These are phyloP conservation scores for Chalciporus pseudorubinellus DNA, from an alignment of 768 basidiomycete species.

Conservation along the genomic window DNA sequence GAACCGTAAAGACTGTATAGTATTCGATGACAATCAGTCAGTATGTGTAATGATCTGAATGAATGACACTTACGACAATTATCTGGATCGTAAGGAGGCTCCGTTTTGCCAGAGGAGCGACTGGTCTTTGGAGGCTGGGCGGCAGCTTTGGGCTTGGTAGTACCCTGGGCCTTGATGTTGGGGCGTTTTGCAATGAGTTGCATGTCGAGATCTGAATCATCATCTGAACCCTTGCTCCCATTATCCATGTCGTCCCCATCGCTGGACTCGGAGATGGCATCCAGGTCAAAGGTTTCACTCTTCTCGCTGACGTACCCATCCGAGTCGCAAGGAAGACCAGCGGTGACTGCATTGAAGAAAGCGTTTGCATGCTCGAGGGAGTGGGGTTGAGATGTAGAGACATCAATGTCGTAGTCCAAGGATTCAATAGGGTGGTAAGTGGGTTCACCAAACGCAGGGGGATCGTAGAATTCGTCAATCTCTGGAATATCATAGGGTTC, in stretches of 20 bases:
- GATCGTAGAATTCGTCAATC: neutral
- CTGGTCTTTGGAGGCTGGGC: neutral
- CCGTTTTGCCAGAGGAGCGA: neutral
- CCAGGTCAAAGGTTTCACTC: neutral
- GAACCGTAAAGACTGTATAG: constrained; percentile 1
- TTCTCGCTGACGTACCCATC: neutral
- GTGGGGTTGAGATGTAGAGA: neutral
- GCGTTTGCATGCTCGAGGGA: neutral
- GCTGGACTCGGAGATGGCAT: neutral
- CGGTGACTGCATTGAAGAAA: neutral
- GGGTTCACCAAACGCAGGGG: neutral
- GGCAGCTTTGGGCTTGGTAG: neutral
- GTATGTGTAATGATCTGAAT: neutral
- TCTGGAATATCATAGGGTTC: neutral
- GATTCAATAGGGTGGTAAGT: neutral
- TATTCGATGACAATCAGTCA: neutral
- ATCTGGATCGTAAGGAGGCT: constrained; percentile 15
- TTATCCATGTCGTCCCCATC: neutral
- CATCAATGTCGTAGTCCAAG: neutral
- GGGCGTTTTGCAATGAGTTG: neutral
- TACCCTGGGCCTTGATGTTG: neutral
- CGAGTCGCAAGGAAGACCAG: neutral
- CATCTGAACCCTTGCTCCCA: neutral
- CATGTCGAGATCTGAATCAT: neutral
- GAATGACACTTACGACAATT: neutral